These are phyloP conservation scores for Hibiscus syriacus DNA, from an alignment of 345 rosid genomes.

Conservation along the genomic window DNA sequence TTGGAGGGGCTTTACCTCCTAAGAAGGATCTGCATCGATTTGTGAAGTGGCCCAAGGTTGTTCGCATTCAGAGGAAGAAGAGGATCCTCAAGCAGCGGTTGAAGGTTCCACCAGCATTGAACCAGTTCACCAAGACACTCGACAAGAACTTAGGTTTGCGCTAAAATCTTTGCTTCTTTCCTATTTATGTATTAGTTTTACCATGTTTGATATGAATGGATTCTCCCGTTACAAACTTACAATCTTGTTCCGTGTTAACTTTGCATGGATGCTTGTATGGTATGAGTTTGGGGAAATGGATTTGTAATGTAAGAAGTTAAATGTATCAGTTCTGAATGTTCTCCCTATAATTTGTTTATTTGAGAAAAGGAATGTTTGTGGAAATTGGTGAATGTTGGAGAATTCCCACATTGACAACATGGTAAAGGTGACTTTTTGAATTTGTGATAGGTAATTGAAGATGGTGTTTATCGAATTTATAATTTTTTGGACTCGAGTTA, in stretches of 20 bases:
- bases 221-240: too few relatives aligned
- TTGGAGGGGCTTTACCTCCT: slow-evolving; percentile 81
- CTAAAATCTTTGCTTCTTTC: background rate
- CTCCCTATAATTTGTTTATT: background rate
- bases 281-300: background rate
- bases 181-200: background rate
- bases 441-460: background rate
- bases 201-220: too few relatives aligned
- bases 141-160: slow-evolving; percentile 73
- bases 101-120: slow-evolving; percentile 85
- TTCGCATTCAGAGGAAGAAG: slow-evolving; percentile 71
- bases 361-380: background rate
- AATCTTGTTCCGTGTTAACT: background rate
- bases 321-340: background rate
- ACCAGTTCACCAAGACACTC: slow-evolving; percentile 86
- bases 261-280: background rate
- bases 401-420: background rate
- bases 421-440: background rate
- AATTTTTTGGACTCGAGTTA: background rate
- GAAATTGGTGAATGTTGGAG: background rate
- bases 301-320: background rate
- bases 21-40: slow-evolving; percentile 71
- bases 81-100: slow-evolving; percentile 73
- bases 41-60: slow-evolving; percentile 67
- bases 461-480: background rate